Evolutionary conservation across 768 basidiomycete species (phyloP).

Genomic region (Cytidiella melzeri): DNA sequence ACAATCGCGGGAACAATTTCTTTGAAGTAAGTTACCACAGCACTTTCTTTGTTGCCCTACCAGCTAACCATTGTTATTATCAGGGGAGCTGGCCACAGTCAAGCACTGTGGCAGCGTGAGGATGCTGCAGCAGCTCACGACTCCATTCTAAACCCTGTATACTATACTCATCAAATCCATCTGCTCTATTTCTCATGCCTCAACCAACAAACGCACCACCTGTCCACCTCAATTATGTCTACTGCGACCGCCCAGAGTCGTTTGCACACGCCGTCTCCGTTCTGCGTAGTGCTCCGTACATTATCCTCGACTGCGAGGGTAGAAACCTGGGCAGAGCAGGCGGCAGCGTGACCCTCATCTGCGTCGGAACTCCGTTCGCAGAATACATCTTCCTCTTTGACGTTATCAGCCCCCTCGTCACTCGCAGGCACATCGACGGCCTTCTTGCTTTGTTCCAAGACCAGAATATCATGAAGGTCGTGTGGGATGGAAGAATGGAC

Average conservation of each 20-base stretch:
- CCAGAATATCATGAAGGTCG: conserved; percentile 29
- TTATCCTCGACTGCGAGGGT: conserved; percentile 39
- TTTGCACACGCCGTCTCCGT: conserved; percentile 7
- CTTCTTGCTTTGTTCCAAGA: conserved; percentile 27
- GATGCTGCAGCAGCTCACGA: background rate
- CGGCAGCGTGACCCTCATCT: conserved; percentile 33
- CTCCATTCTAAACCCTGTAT: background rate
- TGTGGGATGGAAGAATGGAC: conserved; percentile 40
- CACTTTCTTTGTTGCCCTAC: too few species aligned
- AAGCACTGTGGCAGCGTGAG: background rate
- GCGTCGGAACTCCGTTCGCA: conserved; percentile 30
- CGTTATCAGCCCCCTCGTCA: conserved; percentile 25
- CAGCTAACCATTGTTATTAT: background rate
- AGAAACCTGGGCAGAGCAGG: conserved; percentile 28
- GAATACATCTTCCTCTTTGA: conserved; percentile 35
- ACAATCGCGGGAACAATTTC: too few species aligned
- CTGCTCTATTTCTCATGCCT: conserved; percentile 1
- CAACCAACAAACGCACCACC: background rate
- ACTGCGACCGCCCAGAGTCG: conserved; percentile 10
- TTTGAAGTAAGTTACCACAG: too few species aligned
- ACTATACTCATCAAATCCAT: background rate
- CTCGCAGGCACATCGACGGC: conserved; percentile 16
- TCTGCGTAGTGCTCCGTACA: conserved; percentile 9
- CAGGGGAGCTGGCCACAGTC: background rate
- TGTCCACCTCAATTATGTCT: conserved; percentile 11